Percentiles rank a stretch among this genome's conserved stretches.
phyloP scores from a whole-genome alignment of 1,284 basidiomycete genomes.

The Trichosporon ovoides region DNA sequence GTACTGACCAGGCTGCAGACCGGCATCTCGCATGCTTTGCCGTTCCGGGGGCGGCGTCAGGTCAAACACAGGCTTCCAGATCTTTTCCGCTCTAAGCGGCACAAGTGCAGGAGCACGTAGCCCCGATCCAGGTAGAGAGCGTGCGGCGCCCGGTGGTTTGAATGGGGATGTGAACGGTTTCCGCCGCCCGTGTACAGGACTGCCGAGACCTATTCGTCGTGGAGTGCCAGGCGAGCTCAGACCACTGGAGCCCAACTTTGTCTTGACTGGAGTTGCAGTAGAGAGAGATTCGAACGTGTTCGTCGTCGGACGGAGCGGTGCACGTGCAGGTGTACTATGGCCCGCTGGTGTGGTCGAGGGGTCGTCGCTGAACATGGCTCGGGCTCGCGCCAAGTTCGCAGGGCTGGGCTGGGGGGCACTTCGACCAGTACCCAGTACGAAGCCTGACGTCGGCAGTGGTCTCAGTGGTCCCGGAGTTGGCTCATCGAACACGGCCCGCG shows the following conservation, averaged over 20 bases:
- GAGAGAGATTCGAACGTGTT: slow-evolving; percentile 22
- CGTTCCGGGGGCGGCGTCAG: slow-evolving; percentile 25
- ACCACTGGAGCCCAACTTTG: neutral
- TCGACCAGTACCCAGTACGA: slow-evolving; percentile 4
- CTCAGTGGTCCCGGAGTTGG: neutral
- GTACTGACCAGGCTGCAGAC: slow-evolving; percentile 58
- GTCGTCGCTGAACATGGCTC: slow-evolving; percentile 5
- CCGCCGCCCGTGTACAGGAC: neutral
- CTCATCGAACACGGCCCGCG: slow-evolving; percentile 6
- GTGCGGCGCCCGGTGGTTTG: slow-evolving; percentile 19
- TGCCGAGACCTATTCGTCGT: slow-evolving; percentile 41
- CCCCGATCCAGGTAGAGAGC: neutral
- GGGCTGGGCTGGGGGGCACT: neutral
- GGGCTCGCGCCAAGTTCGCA: slow-evolving; percentile 1
- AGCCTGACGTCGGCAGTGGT: neutral
- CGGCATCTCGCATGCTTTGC: slow-evolving; percentile 25
- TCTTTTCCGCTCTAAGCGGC: slow-evolving; percentile 8
- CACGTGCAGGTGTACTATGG: slow-evolving; percentile 22
- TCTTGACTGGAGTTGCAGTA: slow-evolving; percentile 2
- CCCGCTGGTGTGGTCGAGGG: neutral
- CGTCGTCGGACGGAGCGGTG: slow-evolving; percentile 27
- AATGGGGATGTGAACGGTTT: slow-evolving; percentile 45
- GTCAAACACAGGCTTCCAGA: slow-evolving; percentile 37
- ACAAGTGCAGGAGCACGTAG: slow-evolving; percentile 4
- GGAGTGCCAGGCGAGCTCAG: slow-evolving; percentile 25